A percentile compares a stretch with the other conserved stretches of the same genome.
phyloP scores from a whole-genome alignment of 1,139 yeast genomes.

The Pichia sp. region DNA sequence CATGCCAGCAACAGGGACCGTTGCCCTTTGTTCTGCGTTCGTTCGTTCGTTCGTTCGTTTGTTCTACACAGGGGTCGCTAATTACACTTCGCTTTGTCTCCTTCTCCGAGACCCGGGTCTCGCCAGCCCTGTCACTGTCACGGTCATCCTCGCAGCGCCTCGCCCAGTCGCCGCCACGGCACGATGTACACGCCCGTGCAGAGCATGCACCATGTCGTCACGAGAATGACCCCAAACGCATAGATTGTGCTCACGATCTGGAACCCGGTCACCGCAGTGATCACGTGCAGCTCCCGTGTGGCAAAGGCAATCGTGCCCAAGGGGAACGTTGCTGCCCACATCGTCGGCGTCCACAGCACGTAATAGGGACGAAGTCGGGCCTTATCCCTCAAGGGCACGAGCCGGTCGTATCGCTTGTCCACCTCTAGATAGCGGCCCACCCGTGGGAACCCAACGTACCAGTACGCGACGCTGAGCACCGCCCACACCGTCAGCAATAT shows the following conservation, averaged over 20 bases:
- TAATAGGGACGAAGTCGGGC: too few relatives aligned
- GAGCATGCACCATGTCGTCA: slow-evolving; percentile 38
- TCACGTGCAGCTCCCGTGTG: slow-evolving; percentile 45
- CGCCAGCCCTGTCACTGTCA: too few relatives aligned
- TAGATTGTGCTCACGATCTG: slow-evolving; percentile 59
- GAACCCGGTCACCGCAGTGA: slow-evolving; percentile 48
- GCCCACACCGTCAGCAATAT: slow-evolving; percentile 61
- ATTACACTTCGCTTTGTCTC: too few relatives aligned
- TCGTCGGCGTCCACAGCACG: slow-evolving; percentile 49
- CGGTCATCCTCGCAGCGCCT: too few relatives aligned
- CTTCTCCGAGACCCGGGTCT: too few relatives aligned
- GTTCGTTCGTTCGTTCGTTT: not conserved
- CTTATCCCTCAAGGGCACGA: too few relatives aligned
- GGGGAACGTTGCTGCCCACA: slow-evolving; percentile 92
- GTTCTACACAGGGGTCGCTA: too few relatives aligned
- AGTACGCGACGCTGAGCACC: slow-evolving; percentile 40
- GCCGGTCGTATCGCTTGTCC: not conserved
- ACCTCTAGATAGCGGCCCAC: not conserved
- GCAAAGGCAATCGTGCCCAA: slow-evolving; percentile 77
- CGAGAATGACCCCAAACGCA: slow-evolving; percentile 42
- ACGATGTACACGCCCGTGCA: slow-evolving; percentile 34
- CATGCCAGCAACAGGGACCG: not conserved
- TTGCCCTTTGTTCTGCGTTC: not conserved
- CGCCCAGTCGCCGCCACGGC: slow-evolving; percentile 22
- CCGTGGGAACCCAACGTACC: slow-evolving; percentile 30